phyloP scores from a whole-genome alignment of 176 grass and related monocot species.

The Coix lacrymajobi region DNA sequence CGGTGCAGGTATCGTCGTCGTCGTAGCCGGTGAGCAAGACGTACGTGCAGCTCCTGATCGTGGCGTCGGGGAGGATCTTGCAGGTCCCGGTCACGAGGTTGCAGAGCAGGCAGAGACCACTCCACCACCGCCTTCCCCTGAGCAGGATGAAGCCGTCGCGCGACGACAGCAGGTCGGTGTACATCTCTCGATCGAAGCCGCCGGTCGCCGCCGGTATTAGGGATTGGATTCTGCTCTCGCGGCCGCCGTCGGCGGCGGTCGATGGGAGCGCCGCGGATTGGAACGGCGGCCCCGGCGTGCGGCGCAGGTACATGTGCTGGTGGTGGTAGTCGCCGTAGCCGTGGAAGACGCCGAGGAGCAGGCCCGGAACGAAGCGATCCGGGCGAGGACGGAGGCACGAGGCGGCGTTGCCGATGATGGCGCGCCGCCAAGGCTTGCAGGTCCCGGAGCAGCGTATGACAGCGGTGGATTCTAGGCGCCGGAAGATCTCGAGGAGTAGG shows the following conservation, averaged over 20 bases:
- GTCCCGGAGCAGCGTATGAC: not conserved
- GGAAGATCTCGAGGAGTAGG: conserved; percentile 7
- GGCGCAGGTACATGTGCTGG: not conserved
- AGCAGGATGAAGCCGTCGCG: not conserved
- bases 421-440: not conserved
- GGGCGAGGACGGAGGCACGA: not conserved
- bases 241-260: not conserved
- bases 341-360: too few species aligned
- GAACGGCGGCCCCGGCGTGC: not conserved
- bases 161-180: not conserved
- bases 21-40: too few species aligned
- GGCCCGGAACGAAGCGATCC: not conserved
- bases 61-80: not conserved
- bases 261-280: not conserved
- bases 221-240: not conserved
- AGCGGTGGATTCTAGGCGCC: not conserved
- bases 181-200: not conserved
- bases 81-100: not conserved
- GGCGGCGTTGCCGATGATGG: not conserved
- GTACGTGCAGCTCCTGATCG: too few species aligned
- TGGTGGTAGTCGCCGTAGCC: too few species aligned
- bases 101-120: not conserved
- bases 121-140: not conserved
- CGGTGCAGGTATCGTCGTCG: too few species aligned
- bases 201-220: not conserved